Conservation (phyloP, 345 rosid genomes). For the Combretum micranthum region DNA sequence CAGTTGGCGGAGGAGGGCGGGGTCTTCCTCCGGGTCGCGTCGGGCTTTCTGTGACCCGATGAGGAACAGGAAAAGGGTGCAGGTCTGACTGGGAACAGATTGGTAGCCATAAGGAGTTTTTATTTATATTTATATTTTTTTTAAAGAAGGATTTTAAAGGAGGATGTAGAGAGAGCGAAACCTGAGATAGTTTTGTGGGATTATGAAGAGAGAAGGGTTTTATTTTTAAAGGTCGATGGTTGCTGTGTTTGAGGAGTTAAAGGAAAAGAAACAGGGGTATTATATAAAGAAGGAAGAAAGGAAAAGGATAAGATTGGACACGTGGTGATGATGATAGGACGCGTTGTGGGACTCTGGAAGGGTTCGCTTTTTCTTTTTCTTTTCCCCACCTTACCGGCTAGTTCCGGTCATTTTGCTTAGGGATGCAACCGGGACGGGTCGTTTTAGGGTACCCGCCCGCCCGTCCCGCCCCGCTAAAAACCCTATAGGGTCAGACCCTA, state of each 20-base stretch:
- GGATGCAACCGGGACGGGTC: too few relatives aligned
- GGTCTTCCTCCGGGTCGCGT: conserved; percentile 8
- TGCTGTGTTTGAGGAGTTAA: neutral
- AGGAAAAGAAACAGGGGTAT: too few relatives aligned
- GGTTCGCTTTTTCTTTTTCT: neutral
- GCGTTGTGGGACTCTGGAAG: neutral
- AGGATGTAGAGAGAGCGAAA: too few relatives aligned
- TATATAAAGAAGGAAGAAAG: neutral
- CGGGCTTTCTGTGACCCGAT: conserved; percentile 12
- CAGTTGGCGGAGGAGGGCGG: conserved; percentile 23
- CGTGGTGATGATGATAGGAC: conserved; percentile 14
- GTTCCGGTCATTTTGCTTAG: conserved; percentile 21
- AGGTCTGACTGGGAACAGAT: conserved; percentile 17
- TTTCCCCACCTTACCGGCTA: conserved; percentile 10
- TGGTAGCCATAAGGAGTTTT: conserved; percentile 21
- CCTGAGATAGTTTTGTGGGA: too few relatives aligned
- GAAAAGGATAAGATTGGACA: conserved; percentile 24
- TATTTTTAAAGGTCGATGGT: too few relatives aligned
- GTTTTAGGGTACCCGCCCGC: too few relatives aligned
- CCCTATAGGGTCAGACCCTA: too few relatives aligned
- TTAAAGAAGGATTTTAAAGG: too few relatives aligned
- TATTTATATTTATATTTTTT: too few relatives aligned
- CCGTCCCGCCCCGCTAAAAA: too few relatives aligned
- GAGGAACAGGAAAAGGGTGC: conserved; percentile 12
- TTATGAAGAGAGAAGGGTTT: too few relatives aligned